Conservation (phyloP, 1,284 basidiomycete genomes). For the Vanrija sp. region DNA sequence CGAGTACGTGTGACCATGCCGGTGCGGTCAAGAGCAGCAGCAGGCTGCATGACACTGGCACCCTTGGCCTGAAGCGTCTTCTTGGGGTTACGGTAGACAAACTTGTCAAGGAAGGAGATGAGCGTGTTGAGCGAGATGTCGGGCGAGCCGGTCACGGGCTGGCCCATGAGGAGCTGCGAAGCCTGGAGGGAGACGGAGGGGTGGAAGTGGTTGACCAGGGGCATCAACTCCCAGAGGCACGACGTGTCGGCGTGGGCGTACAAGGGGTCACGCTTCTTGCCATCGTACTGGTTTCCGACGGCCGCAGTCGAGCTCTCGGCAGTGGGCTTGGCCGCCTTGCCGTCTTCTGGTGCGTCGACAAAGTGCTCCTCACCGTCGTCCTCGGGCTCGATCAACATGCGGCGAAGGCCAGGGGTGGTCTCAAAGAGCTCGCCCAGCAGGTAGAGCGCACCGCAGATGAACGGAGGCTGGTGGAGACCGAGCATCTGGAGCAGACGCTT, state of each 20-base stretch:
- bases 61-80: slow-evolving; percentile 67
- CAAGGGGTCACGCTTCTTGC: slow-evolving; percentile 84
- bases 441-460: slow-evolving; percentile 80
- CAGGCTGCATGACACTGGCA: slow-evolving; percentile 92
- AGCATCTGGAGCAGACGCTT: slow-evolving; percentile 84
- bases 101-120: slow-evolving; percentile 82
- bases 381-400: slow-evolving; percentile 58
- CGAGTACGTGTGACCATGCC: slow-evolving; percentile 65
- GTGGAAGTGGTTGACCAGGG: slow-evolving; percentile 82
- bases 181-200: slow-evolving; percentile 86
- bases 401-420: slow-evolving; percentile 64
- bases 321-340: neutral
- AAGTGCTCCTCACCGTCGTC: slow-evolving; percentile 55
- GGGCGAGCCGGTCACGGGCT: slow-evolving; percentile 66
- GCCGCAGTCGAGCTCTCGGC: slow-evolving; percentile 14
- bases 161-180: slow-evolving; percentile 67
- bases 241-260: slow-evolving; percentile 76
- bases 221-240: slow-evolving; percentile 85
- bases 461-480: slow-evolving; percentile 71
- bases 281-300: slow-evolving; percentile 59
- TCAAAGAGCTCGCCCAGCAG: slow-evolving; percentile 67
- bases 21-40: slow-evolving; percentile 61
- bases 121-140: slow-evolving; percentile 92
- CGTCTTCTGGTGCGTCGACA: slow-evolving; percentile 46
- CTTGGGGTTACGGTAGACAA: slow-evolving; percentile 95